A percentile compares a stretch with the other conserved stretches of the same genome.
These are phyloP conservation scores for Madurella mycetomatis DNA, from an alignment of 2,329 filamentous ascomycete species.

Conservation along the genomic window DNA sequence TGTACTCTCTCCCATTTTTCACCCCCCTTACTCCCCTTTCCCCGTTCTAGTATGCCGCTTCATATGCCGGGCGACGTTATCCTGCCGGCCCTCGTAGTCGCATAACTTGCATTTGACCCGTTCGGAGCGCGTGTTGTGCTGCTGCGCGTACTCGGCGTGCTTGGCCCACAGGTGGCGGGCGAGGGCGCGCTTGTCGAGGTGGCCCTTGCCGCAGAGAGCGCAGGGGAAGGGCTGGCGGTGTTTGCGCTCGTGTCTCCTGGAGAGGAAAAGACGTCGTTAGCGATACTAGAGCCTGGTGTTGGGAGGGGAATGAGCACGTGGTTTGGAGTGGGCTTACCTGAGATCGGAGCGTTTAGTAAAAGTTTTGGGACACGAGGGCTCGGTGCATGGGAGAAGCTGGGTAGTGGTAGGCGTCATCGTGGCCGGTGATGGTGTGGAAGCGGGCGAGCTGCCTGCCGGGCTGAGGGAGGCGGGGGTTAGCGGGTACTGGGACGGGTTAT, in stretches of 20 bases:
- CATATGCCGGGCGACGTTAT: slow-evolving; percentile 21
- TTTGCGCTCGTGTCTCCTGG: slow-evolving; percentile 21
- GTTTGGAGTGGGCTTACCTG: slow-evolving; percentile 1
- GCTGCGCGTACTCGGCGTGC: slow-evolving; percentile 20
- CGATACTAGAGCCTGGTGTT: background rate
- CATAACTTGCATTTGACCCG: slow-evolving; percentile 16
- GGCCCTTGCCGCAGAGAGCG: slow-evolving; percentile 18
- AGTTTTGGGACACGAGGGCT: slow-evolving; percentile 4
- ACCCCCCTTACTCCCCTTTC: background rate
- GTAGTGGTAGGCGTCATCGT: background rate
- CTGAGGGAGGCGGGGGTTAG: background rate
- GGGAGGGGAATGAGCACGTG: background rate
- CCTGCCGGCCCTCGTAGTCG: slow-evolving; percentile 18
- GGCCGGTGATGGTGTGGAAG: background rate
- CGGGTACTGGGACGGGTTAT: background rate
- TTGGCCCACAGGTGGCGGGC: slow-evolving; percentile 23
- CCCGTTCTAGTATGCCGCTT: background rate
- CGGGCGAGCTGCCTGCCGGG: background rate
- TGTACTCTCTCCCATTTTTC: background rate
- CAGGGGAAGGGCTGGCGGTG: slow-evolving; percentile 23
- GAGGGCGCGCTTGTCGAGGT: slow-evolving; percentile 21
- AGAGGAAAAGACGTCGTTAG: background rate
- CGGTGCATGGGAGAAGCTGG: slow-evolving; percentile 10
- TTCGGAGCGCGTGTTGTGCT: slow-evolving; percentile 11
- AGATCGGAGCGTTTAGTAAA: slow-evolving; percentile 10